phyloP scores from a whole-genome alignment of 306 rosid genomes.

The Oxytropis ochrocephala region DNA sequence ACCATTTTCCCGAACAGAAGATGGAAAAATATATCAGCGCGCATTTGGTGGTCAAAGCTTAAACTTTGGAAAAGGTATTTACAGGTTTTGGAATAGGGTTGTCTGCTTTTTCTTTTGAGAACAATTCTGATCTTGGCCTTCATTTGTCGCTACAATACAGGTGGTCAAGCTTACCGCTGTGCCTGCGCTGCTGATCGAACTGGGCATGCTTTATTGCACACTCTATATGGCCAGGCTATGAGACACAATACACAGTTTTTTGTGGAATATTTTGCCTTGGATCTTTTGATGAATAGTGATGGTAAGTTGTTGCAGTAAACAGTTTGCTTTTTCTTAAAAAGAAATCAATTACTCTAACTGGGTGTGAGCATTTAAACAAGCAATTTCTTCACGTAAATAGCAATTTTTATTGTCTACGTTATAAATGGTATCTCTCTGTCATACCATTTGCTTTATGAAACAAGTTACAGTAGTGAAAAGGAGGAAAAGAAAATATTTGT shows the following conservation, averaged over 20 bases:
- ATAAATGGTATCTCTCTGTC: slow-evolving; percentile 29
- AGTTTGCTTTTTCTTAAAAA: not conserved
- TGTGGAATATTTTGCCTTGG: slow-evolving; percentile 88
- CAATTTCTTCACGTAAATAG: not conserved
- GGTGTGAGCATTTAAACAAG: not conserved
- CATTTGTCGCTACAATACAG: slow-evolving; percentile 30
- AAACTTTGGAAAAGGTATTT: slow-evolving; percentile 78
- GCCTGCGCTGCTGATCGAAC: slow-evolving; percentile 98
- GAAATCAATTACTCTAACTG: not conserved
- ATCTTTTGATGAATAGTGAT: slow-evolving; percentile 74
- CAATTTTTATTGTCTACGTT: not conserved
- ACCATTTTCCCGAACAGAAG: slow-evolving; percentile 88
- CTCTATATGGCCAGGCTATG: slow-evolving; percentile 97
- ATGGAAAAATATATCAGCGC: slow-evolving; percentile 86
- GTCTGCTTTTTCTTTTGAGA: not conserved
- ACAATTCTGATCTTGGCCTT: slow-evolving; percentile 22
- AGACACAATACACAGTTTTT: slow-evolving; percentile 85
- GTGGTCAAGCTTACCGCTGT: slow-evolving; percentile 94
- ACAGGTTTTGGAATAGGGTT: not conserved
- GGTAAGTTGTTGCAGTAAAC: slow-evolving; percentile 39
- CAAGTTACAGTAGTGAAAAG: not conserved
- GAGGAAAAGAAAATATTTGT: not conserved
- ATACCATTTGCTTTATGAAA: not conserved
- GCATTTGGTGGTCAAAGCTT: slow-evolving; percentile 99
- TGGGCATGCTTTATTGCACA: slow-evolving; percentile 86